phyloP scores from a whole-genome alignment of 2,329 filamentous ascomycete species.

The Nothophaeocryptopus gaeumannii region DNA sequence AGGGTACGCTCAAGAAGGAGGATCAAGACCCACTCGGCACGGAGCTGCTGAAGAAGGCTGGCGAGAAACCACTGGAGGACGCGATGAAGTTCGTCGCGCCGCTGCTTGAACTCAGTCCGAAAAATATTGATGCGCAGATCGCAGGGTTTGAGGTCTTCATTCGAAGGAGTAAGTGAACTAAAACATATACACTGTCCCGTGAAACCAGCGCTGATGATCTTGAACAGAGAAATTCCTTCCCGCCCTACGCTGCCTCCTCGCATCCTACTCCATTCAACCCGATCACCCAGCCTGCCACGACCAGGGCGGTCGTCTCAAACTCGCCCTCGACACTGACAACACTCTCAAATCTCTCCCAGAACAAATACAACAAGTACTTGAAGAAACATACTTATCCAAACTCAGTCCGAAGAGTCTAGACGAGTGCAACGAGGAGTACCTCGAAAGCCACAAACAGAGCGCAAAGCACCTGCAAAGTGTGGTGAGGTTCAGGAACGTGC shows the following conservation, averaged over 20 bases:
- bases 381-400: constrained; percentile 59
- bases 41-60: constrained; percentile 60
- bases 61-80: constrained; percentile 78
- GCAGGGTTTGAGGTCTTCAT: constrained; percentile 89
- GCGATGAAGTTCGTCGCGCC: constrained; percentile 82
- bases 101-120: constrained; percentile 76
- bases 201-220: constrained; percentile 9
- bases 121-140: constrained; percentile 76
- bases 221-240: constrained; percentile 73
- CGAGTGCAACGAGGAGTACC: constrained; percentile 65
- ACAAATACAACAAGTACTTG: constrained; percentile 67
- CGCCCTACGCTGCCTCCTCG: constrained; percentile 79
- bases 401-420: constrained; percentile 49
- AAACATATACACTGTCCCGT: not conserved
- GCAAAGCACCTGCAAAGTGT: constrained; percentile 62
- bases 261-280: constrained; percentile 66
- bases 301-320: constrained; percentile 65
- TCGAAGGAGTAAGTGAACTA: constrained; percentile 72
- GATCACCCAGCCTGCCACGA: constrained; percentile 71
- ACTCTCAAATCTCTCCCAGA: constrained; percentile 60
- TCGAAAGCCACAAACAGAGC: constrained; percentile 61
- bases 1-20: constrained; percentile 67
- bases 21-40: constrained; percentile 84
- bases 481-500: constrained; percentile 57
- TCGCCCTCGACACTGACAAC: constrained; percentile 35